Evolutionary conservation across 2,329 filamentous ascomycete species (phyloP), one percentile per base, ranked within the genome.

Genomic region (Trichoderma koningii): DNA sequence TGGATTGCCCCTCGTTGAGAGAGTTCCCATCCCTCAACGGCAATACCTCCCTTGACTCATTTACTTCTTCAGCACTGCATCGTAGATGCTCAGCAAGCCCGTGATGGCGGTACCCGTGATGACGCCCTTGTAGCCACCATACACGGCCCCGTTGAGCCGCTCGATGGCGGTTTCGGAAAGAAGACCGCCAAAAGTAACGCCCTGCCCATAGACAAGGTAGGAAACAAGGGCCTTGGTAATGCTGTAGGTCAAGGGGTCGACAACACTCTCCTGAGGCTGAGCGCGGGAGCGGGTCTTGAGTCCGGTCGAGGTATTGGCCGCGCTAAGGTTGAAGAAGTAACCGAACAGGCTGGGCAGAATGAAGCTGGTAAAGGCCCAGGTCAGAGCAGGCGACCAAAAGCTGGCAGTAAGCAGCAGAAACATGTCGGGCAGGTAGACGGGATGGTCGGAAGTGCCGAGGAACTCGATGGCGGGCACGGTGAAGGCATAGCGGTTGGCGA

Each of bases 211-310:
- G 19, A 97, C 88, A 41, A 94, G 83, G 76, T 90, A 97, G 7
- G 91, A 88, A 66, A 93, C 77, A 63, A 98, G 75, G 0, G 90
- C 93, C 81, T 97, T 97, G 71, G 87, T 87, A 65, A 98, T 88
- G 80, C 93, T 96, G 79, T 96, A 99, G 23, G 89, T 90, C 73
- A 98, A 80, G 4, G 93, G 93, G 75, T 99, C 95, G 69, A 94
- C 87, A 6, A 82, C 79, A 69, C 89, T 87, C 68, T 86, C 84
- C 45, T 78, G 75, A 23, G 68, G 65, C 52, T 75, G 72, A 61
- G 75, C 69, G 47, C 74, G 74, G 59, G 73, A 74, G 73, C 81
- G 82, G 69, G 80, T 81, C 68, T 80, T 79, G 50, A 71, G 74
- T 66, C 70, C 74, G 71, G 69, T 73, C 68, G 72, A 70, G 73